These are phyloP conservation scores for Apiospora koreana DNA, from an alignment of 2,329 filamentous ascomycete species.

Conservation along the genomic window DNA sequence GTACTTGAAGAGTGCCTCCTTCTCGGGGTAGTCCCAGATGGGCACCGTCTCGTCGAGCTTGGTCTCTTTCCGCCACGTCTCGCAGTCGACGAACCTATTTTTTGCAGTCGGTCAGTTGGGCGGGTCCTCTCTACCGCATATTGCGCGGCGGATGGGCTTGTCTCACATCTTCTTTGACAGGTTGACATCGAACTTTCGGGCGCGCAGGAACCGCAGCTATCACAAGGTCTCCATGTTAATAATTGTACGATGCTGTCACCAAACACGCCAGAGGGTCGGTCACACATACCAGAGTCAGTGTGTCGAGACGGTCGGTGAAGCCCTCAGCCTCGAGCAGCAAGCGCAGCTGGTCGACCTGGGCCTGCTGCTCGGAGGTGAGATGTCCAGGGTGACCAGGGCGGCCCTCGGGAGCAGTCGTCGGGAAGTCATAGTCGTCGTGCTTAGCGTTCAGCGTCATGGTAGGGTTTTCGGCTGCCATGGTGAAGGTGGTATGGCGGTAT, in stretches of 20 bases:
- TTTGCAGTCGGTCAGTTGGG: neutral
- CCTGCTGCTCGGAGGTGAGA: conserved; percentile 84
- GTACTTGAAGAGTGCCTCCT: conserved; percentile 79
- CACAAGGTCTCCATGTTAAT: conserved; percentile 17
- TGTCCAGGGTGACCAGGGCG: conserved; percentile 84
- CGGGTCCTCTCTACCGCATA: neutral
- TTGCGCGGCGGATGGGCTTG: neutral
- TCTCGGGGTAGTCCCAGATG: conserved; percentile 85
- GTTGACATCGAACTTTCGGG: conserved; percentile 91
- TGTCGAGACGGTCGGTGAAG: conserved; percentile 84
- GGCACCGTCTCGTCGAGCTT: conserved; percentile 79
- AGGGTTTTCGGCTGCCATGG: conserved; percentile 27
- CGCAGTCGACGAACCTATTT: conserved; percentile 81
- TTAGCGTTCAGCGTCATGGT: conserved; percentile 74
- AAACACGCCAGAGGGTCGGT: neutral
- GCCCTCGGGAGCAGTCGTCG: conserved; percentile 70
- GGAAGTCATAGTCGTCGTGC: conserved; percentile 96
- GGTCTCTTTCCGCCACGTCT: conserved; percentile 88
- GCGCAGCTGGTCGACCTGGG: conserved; percentile 83
- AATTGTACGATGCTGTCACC: no score
- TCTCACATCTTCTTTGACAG: conserved; percentile 83
- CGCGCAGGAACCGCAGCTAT: conserved; percentile 85
- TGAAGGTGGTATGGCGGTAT: conserved; percentile 7
- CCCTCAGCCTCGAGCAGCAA: conserved; percentile 81
- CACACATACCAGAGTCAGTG: conserved; percentile 77